phyloP scores from a whole-genome alignment of 257 asterid genomes.

The Schizonepeta tenuifolia region DNA sequence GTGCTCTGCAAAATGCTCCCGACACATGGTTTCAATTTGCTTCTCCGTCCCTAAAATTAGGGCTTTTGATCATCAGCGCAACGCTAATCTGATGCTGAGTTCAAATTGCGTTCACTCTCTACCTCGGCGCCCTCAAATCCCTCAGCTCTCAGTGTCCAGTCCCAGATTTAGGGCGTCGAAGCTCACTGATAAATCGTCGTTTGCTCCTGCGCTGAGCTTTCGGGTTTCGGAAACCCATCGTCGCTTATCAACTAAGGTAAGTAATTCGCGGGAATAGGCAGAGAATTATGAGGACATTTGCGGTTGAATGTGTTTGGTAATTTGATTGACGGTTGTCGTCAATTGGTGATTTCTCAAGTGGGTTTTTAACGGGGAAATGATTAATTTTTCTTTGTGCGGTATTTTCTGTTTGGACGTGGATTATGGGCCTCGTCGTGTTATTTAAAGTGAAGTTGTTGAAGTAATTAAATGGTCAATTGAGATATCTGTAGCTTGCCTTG shows the following conservation, averaged over 20 bases:
- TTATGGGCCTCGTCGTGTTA: slow-evolving; percentile 2
- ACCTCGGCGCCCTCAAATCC: slow-evolving; percentile 48
- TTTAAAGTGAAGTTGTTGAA: slow-evolving; percentile 13
- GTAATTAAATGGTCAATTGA: background rate
- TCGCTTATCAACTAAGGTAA: slow-evolving; percentile 62
- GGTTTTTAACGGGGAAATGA: background rate
- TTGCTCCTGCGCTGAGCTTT: slow-evolving; percentile 42
- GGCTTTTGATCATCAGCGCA: slow-evolving; percentile 37
- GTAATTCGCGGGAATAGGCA: slow-evolving; percentile 17
- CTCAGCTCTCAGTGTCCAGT: slow-evolving; percentile 38
- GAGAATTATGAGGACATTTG: background rate
- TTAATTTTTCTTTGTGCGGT: background rate
- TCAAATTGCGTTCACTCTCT: slow-evolving; percentile 57
- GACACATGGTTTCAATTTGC: slow-evolving; percentile 50
- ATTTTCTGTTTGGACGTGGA: slow-evolving; percentile 4
- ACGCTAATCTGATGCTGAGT: slow-evolving; percentile 67
- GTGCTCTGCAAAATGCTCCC: slow-evolving; percentile 50
- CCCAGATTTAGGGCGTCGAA: slow-evolving; percentile 50
- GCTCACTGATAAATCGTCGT: slow-evolving; percentile 45
- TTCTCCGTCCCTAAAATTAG: slow-evolving; percentile 41
- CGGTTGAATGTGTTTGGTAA: slow-evolving; percentile 3
- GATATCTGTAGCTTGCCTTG: slow-evolving; percentile 18
- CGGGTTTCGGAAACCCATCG: slow-evolving; percentile 44
- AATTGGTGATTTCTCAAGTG: background rate
- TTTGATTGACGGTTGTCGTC: slow-evolving; percentile 13